Base-by-base conservation (phyloP, 371 early-diverging fungal species). In the Mucor saturninus region DNA sequence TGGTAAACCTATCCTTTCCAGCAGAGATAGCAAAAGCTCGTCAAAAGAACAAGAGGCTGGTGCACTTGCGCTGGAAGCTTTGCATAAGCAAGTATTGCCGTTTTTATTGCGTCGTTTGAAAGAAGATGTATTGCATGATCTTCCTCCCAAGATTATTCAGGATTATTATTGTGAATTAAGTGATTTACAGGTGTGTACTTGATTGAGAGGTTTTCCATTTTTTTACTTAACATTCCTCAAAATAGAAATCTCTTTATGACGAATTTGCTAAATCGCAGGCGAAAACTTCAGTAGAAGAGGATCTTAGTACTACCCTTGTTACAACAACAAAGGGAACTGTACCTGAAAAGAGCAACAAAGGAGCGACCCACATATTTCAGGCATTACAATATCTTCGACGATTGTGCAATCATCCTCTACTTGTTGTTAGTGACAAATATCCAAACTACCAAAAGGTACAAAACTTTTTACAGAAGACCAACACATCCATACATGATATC, bases 71-170 rank as follows among this genome's bases (percentile, higher is more conserved):
- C 75, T 99, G 42, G 94, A 98, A 69, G 92, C 93, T 3, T 83
- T 99, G 46, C 99, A 99, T 76, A 93, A 93, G 58, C 97, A 97
- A 71, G 97, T 98, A 3, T 75, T 99, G 48, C 99, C 99, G 30
- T 99, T 99, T 86, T 69, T 99, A 42, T 72, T 99, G 68, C 88
- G 99, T 35, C 87, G 99, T 56, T 87, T 99, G 83, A 99, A 99
- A 77, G 96, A 96, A 74, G 98, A 99, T 70, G 99, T 99, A 13
- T 79, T 99, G 60, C 87, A 95, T 64, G 99, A 99, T 74, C 75
- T 99, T 62, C 99, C 99, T 38, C 99, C 99, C 30, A 99, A 99
- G 82, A 99, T 99, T 67, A 98, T 99, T 65, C 92, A 92, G 77
- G 99, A 99, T 77, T 93, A 98, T 71, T 94, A 95, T 73, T 98